Base-by-base conservation (phyloP, 1,284 basidiomycete species). In the Ustanciosporium gigantosporum region DNA sequence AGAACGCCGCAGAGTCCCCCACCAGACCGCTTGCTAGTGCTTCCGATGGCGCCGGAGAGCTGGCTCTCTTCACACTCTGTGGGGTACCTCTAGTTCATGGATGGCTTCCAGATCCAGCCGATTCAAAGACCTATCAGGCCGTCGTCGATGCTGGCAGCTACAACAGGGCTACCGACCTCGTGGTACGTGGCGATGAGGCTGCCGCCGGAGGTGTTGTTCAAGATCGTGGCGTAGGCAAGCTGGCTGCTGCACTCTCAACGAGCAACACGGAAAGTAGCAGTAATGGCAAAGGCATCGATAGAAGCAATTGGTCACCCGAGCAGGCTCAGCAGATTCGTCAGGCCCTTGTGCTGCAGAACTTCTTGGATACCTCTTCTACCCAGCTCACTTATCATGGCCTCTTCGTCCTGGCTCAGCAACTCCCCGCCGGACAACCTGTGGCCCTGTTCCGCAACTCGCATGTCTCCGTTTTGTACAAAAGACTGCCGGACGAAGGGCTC, bases 371-470 rank as follows among this genome's bases (percentile, higher is more conserved):
- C 20, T 87, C 87, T 0, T 82, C 84, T 41, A 90, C 89, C 1
- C 91, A 94, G 74, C 79, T 94, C 52, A 93, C 90, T 0, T 93
- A 92, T 69, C 83, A 89, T 41, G 91, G 81, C 9, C 74, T 82
- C n/a, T 80, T 79, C 31, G 73, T 76, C 3, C 82, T 84, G 5
- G 79, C 81, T 3, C 79, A 86, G 49, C 74, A 50, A 51, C 64
- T 56, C 32, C 22, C 41, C 2, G 60, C 66, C 3, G 68, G 68
- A n/a, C 78, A 84, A 3, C 84, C 89, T 21, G 85, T 86, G 21
- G 87, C 89, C 2, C 84, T 93, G 47, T 94, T 93, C 82, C 86
- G 91, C 49, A 90, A 87, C 79, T 90, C 89, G 0, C 91, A 94
- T 70, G 84, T 95, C 9, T 87, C 88, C 0, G 90, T 93, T 4